Evolutionary conservation across 768 basidiomycete species (phyloP), one percentile per base, ranked within the genome.

Genomic region (Boletus rubropictus): DNA sequence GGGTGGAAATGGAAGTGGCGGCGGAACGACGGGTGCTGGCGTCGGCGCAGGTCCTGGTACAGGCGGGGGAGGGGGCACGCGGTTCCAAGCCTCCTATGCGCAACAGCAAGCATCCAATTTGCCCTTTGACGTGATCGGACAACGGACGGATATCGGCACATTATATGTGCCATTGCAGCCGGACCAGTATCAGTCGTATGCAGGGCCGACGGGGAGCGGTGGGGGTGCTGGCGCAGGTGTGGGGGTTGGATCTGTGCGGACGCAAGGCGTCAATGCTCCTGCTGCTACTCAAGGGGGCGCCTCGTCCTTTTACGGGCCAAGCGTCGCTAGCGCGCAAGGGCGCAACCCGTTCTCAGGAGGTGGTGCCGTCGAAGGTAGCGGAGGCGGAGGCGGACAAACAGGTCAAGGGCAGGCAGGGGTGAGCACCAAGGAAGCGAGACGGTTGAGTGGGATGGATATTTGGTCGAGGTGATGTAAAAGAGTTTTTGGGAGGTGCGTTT

Each of bases 151-250:
- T 41, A 79, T 86, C 31, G 79, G 78, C 34, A 77, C 77, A 47
- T 63, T 91, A 66, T 92, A 82, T 60, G 82, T 82, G 31, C 88
- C 89, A 1, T 77, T 92, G 75, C 89, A 90, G 62, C 84, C 89
- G 28, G 89, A 91, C 21, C 83, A 84, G 54, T 89, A 79, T 64
- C 75, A 76, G 52, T 60, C 76, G 29, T 86, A 86, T 58, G 59
- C 70, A 43, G 48, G 36, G 35, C 22, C 50, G 17, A 63, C 62
- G 33, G 60, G 69, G 17, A 63, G 66, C 11, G 58, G 73, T 18
- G 55, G 55, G 14, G 61, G 56, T 24, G 59, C 46, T 17, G 52
- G 57, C 8, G 40, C 32, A 7, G 18, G 27, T 1, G 15, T 42
- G 14, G 49, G 68, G 11, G 53, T 60, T n/a, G 53, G 53, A 8